Percentiles rank a stretch among this genome's conserved stretches.
These are phyloP conservation scores for Lactuca saligna DNA, from an alignment of 129 eudicot genomes.

Conservation along the genomic window DNA sequence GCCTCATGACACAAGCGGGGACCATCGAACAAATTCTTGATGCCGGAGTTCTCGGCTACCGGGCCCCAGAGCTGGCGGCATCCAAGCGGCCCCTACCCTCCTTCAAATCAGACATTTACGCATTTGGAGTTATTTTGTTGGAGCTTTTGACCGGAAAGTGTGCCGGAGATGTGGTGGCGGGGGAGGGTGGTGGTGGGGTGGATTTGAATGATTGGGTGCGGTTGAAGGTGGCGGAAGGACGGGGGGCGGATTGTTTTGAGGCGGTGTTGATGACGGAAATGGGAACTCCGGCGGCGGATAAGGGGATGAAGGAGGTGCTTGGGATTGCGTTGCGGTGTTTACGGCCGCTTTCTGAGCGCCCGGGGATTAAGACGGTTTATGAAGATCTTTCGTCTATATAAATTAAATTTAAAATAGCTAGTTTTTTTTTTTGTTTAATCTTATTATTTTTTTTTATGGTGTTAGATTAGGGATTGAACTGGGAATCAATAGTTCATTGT, in stretches of 20 bases:
- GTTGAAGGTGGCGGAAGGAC: constrained; percentile 81
- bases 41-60: constrained; percentile 93
- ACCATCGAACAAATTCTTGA: constrained; percentile 92
- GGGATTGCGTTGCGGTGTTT: constrained; percentile 87
- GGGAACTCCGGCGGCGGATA: constrained; percentile 66
- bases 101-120: constrained; percentile 90
- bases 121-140: constrained; percentile 86
- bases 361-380: constrained; percentile 94
- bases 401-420: constrained; percentile 1
- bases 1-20: constrained; percentile 97
- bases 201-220: constrained; percentile 95
- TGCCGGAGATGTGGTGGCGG: constrained; percentile 97
- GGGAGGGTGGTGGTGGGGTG: constrained; percentile 92
- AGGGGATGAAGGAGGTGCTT: constrained; percentile 84
- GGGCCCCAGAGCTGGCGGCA: constrained; percentile 87
- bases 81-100: constrained; percentile 96
- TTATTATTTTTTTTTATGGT: constrained; percentile 22
- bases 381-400: constrained; percentile 96
- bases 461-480: constrained; percentile 33
- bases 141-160: constrained; percentile 90
- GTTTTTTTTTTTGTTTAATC: constrained; percentile 30
- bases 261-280: constrained; percentile 52
- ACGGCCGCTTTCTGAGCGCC: constrained; percentile 85
- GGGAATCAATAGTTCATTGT: constrained; percentile 75
- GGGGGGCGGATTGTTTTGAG: constrained; percentile 84